Conservation (phyloP, 129 eudicot species). For the Gnaphalium uliginosum region DNA sequence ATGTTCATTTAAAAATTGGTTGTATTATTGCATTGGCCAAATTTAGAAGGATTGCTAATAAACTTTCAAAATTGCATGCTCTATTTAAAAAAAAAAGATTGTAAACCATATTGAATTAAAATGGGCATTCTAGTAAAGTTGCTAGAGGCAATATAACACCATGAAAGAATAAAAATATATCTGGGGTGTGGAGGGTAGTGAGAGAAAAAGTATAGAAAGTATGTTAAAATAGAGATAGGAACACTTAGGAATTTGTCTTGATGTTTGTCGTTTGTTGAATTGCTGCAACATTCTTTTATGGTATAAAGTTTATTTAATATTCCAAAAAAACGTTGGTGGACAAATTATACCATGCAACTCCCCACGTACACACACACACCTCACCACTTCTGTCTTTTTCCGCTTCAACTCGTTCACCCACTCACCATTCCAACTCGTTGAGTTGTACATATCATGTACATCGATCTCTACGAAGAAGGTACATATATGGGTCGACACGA, state of each 20-base stretch:
- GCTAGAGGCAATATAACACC: too few relatives aligned
- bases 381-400: slow-evolving; percentile 12
- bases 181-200: slow-evolving; percentile 37
- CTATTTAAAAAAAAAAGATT: too few relatives aligned
- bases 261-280: slow-evolving; percentile 35
- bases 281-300: slow-evolving; percentile 43
- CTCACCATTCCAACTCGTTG: background rate
- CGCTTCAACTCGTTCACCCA: background rate
- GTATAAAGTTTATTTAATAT: background rate
- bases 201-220: slow-evolving; percentile 20
- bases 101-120: too few relatives aligned
- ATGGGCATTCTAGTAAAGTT: too few relatives aligned
- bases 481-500: too few relatives aligned
- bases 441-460: background rate
- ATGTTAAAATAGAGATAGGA: slow-evolving; percentile 33
- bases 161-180: background rate
- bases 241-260: slow-evolving; percentile 41
- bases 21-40: too few relatives aligned
- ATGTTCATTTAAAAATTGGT: too few relatives aligned
- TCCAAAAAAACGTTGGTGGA: slow-evolving; percentile 13
- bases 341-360: slow-evolving; percentile 11
- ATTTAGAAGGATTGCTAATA: too few relatives aligned
- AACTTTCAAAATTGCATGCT: too few relatives aligned
- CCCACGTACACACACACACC: slow-evolving; percentile 22
- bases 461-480: too few relatives aligned